These are phyloP conservation scores for Chrysoporthe cubensis DNA, from an alignment of 2,329 filamentous ascomycete species.

Conservation along the genomic window DNA sequence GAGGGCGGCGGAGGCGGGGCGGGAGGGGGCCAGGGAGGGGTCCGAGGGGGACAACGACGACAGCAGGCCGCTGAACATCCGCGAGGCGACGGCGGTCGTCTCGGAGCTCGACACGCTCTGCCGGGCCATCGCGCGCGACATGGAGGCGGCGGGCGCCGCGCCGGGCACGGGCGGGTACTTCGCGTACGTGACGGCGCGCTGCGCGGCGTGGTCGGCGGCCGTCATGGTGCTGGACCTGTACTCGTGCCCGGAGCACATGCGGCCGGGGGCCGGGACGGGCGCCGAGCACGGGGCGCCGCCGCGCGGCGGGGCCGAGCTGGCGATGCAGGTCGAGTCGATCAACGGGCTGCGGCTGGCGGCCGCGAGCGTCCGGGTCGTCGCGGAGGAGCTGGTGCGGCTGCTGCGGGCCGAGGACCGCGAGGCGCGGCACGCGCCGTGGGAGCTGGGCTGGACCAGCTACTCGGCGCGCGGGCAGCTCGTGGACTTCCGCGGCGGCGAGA, in stretches of 20 bases:
- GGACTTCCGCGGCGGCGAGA: background rate
- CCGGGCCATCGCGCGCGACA: constrained; percentile 26
- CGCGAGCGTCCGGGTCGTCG: constrained; percentile 36
- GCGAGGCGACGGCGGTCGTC: constrained; percentile 30
- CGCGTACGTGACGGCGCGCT: constrained; percentile 29
- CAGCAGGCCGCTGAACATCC: constrained; percentile 29
- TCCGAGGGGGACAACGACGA: background rate
- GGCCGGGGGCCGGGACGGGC: constrained; percentile 30
- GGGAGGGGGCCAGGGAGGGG: no score
- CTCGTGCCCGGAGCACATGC: constrained; percentile 38
- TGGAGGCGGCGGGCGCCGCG: constrained; percentile 13
- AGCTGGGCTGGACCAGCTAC: constrained; percentile 17
- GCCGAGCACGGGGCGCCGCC: constrained; percentile 38
- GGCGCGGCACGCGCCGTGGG: constrained; percentile 19
- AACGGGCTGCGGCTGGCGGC: constrained; percentile 39
- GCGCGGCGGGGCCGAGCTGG: constrained; percentile 38
- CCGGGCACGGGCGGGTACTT: constrained; percentile 20
- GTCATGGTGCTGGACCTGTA: constrained; percentile 43
- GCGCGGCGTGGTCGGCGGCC: constrained; percentile 31
- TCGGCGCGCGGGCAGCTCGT: background rate
- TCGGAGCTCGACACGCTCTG: constrained; percentile 28
- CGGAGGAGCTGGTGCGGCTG: constrained; percentile 30
- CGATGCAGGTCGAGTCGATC: constrained; percentile 40
- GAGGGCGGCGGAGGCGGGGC: background rate
- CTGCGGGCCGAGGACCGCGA: background rate